Percentiles rank a stretch among this genome's conserved stretches.
Conservation (phyloP, 1,284 basidiomycete genomes). For the Tausonia pullulans region DNA sequence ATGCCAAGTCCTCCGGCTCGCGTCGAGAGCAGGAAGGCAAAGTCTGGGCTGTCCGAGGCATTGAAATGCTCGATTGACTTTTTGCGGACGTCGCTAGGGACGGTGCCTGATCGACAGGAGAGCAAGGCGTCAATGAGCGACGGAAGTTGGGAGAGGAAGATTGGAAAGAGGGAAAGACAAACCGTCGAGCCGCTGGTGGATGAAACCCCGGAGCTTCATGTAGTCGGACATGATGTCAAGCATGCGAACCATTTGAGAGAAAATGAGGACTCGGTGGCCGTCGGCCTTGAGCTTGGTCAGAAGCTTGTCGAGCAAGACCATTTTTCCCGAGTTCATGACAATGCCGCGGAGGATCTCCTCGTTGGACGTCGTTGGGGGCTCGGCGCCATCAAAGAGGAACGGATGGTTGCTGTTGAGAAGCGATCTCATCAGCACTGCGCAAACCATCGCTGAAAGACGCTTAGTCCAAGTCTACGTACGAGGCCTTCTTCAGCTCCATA, state of each 20-base stretch:
- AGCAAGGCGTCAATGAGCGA: neutral
- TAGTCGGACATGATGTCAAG: constrained; percentile 98
- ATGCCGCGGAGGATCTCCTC: constrained; percentile 90
- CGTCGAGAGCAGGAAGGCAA: constrained; percentile 82
- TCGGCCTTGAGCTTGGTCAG: constrained; percentile 77
- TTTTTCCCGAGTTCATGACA: constrained; percentile 96
- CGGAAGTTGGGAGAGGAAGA: neutral
- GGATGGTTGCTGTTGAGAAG: constrained; percentile 65
- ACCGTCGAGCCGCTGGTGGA: constrained; percentile 68
- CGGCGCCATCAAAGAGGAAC: constrained; percentile 93
- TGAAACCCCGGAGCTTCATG: constrained; percentile 78
- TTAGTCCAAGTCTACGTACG: constrained; percentile 30
- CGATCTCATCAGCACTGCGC: constrained; percentile 26
- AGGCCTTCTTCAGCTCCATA: constrained; percentile 95
- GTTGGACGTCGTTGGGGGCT: constrained; percentile 52
- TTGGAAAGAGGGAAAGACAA: neutral
- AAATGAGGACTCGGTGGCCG: constrained; percentile 93
- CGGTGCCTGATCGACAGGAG: constrained; percentile 36
- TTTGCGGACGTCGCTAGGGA: constrained; percentile 69
- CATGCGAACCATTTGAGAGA: constrained; percentile 99
- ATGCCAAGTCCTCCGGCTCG: constrained; percentile 96
- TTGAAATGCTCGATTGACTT: constrained; percentile 71
- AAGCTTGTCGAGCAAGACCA: constrained; percentile 92
- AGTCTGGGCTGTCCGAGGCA: constrained; percentile 57
- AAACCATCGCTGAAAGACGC: neutral